phyloP scores from a whole-genome alignment of 1,139 yeast species.

The Pichia sp. region DNA sequence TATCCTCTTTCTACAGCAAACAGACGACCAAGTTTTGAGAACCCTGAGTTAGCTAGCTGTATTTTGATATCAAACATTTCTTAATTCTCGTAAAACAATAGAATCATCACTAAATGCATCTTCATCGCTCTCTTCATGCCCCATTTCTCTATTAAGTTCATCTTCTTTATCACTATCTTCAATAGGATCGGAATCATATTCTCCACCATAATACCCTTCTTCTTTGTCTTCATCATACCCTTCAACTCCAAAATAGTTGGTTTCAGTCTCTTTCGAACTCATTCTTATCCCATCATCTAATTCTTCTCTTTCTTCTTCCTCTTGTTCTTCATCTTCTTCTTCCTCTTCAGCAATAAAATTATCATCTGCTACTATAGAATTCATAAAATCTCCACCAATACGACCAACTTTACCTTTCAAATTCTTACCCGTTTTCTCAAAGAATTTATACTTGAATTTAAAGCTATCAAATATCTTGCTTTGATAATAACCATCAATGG shows the following conservation, averaged over 20 bases:
- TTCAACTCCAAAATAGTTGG: conserved; percentile 15
- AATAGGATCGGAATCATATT: conserved; percentile 26
- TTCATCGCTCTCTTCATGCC: conserved; percentile 11
- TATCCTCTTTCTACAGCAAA: too few species aligned
- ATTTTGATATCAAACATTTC: too few species aligned
- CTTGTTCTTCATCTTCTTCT: conserved; percentile 12
- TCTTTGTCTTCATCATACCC: not conserved
- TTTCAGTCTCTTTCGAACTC: conserved; percentile 15
- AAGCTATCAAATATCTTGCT: conserved; percentile 21
- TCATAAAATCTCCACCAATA: conserved; percentile 27
- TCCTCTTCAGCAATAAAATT: conserved; percentile 15
- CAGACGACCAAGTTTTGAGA: not conserved
- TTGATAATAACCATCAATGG: conserved; percentile 27
- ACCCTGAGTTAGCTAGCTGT: too few species aligned
- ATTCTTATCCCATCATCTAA: not conserved
- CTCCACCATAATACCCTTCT: conserved; percentile 11
- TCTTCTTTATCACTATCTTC: conserved; percentile 19
- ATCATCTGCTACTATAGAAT: conserved; percentile 21
- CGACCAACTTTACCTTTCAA: conserved; percentile 12
- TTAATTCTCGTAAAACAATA: conserved; percentile 1
- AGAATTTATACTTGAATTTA: conserved; percentile 12
- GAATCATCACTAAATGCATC: conserved; percentile 15
- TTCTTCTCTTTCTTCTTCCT: too few species aligned
- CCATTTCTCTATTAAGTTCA: conserved; percentile 2
- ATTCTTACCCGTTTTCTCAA: not conserved